Base-by-base conservation (phyloP, 176 grass and related monocot species). In the Thinopyrum elongatum region DNA sequence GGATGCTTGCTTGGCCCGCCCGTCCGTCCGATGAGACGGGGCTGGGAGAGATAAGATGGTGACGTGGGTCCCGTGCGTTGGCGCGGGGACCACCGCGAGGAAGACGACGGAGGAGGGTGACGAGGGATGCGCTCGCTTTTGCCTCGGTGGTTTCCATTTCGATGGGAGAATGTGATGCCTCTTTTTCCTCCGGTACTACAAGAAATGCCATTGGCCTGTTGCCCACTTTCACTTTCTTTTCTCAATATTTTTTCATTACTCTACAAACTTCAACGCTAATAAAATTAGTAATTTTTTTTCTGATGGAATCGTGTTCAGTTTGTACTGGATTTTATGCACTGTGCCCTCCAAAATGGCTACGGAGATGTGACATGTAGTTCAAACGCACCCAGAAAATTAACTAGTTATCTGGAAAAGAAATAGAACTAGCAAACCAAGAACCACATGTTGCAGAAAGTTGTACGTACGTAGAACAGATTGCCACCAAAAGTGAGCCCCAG, bases 21-120 rank as follows among this genome's bases (percentile, higher is more conserved):
- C 78, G 71, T 86, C 70, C 78, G 78, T 82, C 83, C 71, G 83
- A 63, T 77, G 28, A 21, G 38, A 10, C 23, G 17, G 2, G 16
- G 25, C 23, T 25, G 5, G 3, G 26, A 22, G 65, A n/a, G 84
- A 79, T 86, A 83, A 82, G 79, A 31, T 25, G 72, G 79, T 72
- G 57, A 66, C 57, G 76, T 55, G 73, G 73, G 61, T 0, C 70
- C 64, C 17, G 10, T 27, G 35, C n/a, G 80, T 27, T 46, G 26
- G 16, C 0, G 34, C 1, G 36, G 79, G 73, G 9, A 12, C 73
- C 74, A 13, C 78, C 64, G 22, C 7, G 19, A 26, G 72, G 64
- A 82, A 86, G 30, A 80, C 72, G 73, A 90, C 79, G 85, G 49
- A 71, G 5, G 78, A 60, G 19, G 57, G 88, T 80, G 81, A 79